Conservation (phyloP, 2,329 filamentous ascomycete genomes). For the Helotiales sp. region DNA sequence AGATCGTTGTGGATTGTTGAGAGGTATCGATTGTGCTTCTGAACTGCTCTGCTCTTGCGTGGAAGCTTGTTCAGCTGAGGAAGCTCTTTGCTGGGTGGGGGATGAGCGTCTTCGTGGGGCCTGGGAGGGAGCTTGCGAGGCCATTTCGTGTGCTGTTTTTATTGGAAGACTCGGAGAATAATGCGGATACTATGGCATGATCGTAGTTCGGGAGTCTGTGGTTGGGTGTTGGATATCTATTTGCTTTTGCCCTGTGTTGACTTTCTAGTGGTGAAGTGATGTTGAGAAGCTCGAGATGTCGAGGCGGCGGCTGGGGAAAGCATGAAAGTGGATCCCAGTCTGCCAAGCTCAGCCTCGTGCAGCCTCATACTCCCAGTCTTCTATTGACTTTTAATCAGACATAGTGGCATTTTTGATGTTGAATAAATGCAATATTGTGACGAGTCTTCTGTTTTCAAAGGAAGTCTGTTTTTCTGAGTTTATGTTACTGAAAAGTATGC, state of each 20-base stretch:
- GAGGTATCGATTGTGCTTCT: background rate
- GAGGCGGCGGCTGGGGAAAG: conserved; percentile 1
- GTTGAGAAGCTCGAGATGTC: conserved; percentile 3
- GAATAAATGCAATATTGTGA: too few relatives aligned
- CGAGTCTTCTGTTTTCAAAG: too few relatives aligned
- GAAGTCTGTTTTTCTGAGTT: too few relatives aligned
- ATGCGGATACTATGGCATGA: background rate
- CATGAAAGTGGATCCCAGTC: background rate
- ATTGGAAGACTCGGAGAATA: background rate
- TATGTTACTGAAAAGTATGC: too few relatives aligned
- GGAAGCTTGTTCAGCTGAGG: conserved; percentile 10
- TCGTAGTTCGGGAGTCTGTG: background rate
- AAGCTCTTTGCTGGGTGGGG: conserved; percentile 15
- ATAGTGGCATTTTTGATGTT: too few relatives aligned
- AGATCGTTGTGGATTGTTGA: conserved; percentile 6
- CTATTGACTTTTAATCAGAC: too few relatives aligned
- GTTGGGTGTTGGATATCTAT: background rate
- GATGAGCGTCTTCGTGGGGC: conserved; percentile 21
- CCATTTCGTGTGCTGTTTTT: conserved; percentile 10
- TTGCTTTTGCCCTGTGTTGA: background rate
- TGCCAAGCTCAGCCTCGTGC: conserved; percentile 6
- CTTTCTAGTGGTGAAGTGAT: background rate
- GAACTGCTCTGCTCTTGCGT: background rate
- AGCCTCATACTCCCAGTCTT: background rate
- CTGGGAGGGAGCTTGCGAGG: conserved; percentile 24